Evolutionary conservation across 306 rosid species (phyloP).

Genomic region (Ceratonia siliqua): DNA sequence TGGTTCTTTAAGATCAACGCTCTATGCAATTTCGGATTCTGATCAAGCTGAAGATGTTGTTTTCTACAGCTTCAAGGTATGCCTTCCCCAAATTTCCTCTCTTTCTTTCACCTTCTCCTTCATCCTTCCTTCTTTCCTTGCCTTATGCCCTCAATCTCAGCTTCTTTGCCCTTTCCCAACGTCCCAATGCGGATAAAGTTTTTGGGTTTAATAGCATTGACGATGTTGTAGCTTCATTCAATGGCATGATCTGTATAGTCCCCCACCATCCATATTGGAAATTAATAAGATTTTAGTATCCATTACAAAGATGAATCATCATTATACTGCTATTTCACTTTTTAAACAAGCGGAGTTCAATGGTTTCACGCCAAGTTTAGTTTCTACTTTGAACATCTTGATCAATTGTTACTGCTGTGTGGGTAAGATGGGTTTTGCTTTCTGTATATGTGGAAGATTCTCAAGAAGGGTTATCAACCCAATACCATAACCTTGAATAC

Average conservation of each 20-base stretch:
- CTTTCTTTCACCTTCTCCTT: too few species aligned
- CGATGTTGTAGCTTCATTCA: conserved; percentile 30
- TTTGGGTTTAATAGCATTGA: not conserved
- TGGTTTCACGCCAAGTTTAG: conserved; percentile 23
- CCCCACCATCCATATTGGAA: conserved; percentile 24
- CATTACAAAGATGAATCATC: conserved; percentile 34
- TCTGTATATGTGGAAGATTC: conserved; percentile 28
- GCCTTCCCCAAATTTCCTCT: too few species aligned
- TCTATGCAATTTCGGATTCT: too few species aligned
- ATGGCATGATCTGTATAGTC: conserved; percentile 19
- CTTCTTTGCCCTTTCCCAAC: too few species aligned
- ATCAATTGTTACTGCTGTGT: conserved; percentile 40
- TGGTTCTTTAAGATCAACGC: too few species aligned
- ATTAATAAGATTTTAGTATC: conserved; percentile 33
- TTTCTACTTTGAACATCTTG: conserved; percentile 36
- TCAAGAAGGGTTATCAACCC: conserved; percentile 33
- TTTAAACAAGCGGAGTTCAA: conserved; percentile 21
- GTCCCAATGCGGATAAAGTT: too few species aligned
- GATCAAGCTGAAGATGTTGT: too few species aligned
- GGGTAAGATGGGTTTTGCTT: conserved; percentile 38
- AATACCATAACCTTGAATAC: conserved; percentile 28
- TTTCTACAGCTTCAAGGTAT: too few species aligned
- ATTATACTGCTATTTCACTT: conserved; percentile 25
- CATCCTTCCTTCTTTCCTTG: too few species aligned
- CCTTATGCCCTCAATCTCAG: too few species aligned